These are phyloP conservation scores for Daedaleopsis nitida DNA, from an alignment of 768 basidiomycete genomes.

Conservation along the genomic window DNA sequence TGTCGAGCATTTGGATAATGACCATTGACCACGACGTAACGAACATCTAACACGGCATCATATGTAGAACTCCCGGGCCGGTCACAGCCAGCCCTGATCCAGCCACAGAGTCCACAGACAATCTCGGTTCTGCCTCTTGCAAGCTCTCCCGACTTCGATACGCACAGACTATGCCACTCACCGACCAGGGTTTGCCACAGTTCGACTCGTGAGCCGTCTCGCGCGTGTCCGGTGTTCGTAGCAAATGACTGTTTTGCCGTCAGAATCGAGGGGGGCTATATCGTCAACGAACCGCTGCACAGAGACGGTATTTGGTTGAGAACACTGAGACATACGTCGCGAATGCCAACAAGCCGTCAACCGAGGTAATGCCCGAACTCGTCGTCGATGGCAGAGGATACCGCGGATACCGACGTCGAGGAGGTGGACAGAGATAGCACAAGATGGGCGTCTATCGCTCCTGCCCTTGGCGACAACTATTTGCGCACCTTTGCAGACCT, in stretches of 20 bases:
- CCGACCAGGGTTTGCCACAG: conserved; percentile 37
- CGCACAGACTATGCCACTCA: conserved; percentile 19
- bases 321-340: background rate
- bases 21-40: too few relatives aligned
- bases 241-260: conserved; percentile 38
- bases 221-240: conserved; percentile 30
- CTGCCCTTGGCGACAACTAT: too few relatives aligned
- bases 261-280: conserved; percentile 28
- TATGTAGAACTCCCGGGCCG: background rate
- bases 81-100: background rate
- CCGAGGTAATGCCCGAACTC: background rate
- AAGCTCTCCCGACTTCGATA: background rate
- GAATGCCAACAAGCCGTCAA: background rate
- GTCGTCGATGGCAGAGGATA: conserved; percentile 5
- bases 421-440: background rate
- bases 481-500: too few relatives aligned
- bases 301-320: conserved; percentile 1
- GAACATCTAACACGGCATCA: background rate
- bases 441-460: background rate
- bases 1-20: too few relatives aligned
- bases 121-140: too few relatives aligned
- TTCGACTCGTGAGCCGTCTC: conserved; percentile 31
- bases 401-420: conserved; percentile 1
- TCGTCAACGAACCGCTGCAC: conserved; percentile 11
- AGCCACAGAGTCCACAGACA: too few relatives aligned